Evolutionary conservation across 2,329 filamentous ascomycete species (phyloP).

Genomic region (Trichoderma polysporum): DNA sequence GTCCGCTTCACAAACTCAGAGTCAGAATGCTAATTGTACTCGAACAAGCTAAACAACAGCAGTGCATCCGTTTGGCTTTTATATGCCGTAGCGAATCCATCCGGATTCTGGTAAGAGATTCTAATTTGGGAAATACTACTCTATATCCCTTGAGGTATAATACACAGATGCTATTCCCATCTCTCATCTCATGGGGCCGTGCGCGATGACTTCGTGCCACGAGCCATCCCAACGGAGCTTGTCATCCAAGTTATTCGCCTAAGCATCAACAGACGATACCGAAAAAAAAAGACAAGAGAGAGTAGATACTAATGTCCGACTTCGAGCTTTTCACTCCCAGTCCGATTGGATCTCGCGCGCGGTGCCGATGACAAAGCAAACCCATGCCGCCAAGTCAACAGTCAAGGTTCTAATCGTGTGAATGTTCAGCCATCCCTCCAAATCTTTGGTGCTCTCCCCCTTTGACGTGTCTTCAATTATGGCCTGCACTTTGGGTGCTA

Average conservation of each 20-base stretch:
- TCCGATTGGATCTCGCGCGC: neutral
- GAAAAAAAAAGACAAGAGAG: neutral
- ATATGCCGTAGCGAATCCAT: slow-evolving; percentile 21
- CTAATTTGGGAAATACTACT: no score
- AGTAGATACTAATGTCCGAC: neutral
- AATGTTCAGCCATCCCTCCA: neutral
- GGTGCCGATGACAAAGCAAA: slow-evolving; percentile 1
- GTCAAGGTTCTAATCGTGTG: neutral
- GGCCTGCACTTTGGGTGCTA: slow-evolving; percentile 35
- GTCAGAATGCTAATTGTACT: slow-evolving; percentile 27
- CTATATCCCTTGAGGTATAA: no score
- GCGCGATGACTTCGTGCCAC: neutral
- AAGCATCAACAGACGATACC: neutral
- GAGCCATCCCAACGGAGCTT: neutral
- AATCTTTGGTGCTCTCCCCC: slow-evolving; percentile 16
- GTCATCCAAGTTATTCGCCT: neutral
- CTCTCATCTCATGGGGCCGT: neutral
- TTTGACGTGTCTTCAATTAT: slow-evolving; percentile 30
- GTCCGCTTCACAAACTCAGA: slow-evolving; percentile 16
- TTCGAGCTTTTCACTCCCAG: neutral
- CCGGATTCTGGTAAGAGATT: slow-evolving; percentile 23
- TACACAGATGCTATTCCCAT: no score
- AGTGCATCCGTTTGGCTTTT: slow-evolving; percentile 24
- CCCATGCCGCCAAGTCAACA: slow-evolving; percentile 4
- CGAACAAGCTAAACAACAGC: slow-evolving; percentile 24